phyloP scores from a whole-genome alignment of 176 grass and related monocot species.

The Phragmites australis region DNA sequence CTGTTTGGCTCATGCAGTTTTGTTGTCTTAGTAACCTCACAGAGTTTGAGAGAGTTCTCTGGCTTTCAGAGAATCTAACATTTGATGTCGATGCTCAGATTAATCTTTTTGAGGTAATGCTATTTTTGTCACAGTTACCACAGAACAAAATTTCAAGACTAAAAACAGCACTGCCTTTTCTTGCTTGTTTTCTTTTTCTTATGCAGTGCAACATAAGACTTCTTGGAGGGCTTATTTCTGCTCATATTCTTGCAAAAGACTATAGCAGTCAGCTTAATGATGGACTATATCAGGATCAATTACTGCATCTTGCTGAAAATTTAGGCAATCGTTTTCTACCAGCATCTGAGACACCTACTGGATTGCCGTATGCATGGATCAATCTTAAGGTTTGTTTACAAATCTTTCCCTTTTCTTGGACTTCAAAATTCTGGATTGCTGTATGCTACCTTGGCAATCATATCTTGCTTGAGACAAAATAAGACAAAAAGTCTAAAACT shows the following conservation, averaged over 20 bases:
- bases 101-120: conserved; percentile 88
- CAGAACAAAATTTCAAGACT: conserved; percentile 15
- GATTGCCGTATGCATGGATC: conserved; percentile 97
- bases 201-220: conserved; percentile 96
- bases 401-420: conserved; percentile 28
- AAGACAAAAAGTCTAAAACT: background rate
- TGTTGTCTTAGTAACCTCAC: conserved; percentile 97
- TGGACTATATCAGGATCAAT: conserved; percentile 76
- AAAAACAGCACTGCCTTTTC: conserved; percentile 24
- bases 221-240: conserved; percentile 97
- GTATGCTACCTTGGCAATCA: conserved; percentile 42
- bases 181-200: conserved; percentile 18
- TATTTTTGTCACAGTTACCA: conserved; percentile 17
- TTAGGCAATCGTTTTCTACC: conserved; percentile 80
- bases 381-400: conserved; percentile 75
- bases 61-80: conserved; percentile 85
- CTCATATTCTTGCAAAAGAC: conserved; percentile 92
- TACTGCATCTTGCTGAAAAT: conserved; percentile 84
- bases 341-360: conserved; percentile 94
- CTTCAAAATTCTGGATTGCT: conserved; percentile 45
- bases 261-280: conserved; percentile 58
- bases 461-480: background rate
- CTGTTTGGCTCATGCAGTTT: conserved; percentile 96
- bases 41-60: conserved; percentile 79
- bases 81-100: conserved; percentile 94